Evolutionary conservation across 805 yeast genomes (phyloP).

Genomic region (Yarrowia bubula): DNA sequence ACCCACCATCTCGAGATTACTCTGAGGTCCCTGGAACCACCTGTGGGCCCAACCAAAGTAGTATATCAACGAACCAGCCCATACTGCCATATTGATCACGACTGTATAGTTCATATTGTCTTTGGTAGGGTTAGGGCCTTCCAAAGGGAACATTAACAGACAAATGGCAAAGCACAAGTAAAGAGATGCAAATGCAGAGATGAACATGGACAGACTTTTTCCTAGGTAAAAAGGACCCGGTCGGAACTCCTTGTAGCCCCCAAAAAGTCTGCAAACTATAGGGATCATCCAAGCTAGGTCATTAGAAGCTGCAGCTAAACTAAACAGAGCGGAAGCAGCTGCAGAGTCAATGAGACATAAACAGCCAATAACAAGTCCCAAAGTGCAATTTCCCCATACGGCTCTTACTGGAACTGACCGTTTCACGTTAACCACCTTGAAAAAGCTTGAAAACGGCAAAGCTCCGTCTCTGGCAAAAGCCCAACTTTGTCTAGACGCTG

Average conservation of each 20-base stretch:
- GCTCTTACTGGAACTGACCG: neutral
- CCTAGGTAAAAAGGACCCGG: neutral
- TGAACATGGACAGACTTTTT: neutral
- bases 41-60: neutral
- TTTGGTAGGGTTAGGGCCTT: neutral
- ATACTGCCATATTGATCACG: neutral
- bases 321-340: neutral
- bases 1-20: neutral
- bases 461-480: slow-evolving; percentile 1
- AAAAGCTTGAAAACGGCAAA: neutral
- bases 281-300: neutral
- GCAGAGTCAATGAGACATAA: neutral
- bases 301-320: neutral
- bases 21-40: neutral
- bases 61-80: neutral
- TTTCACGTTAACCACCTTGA: neutral
- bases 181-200: neutral
- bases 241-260: neutral
- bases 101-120: neutral
- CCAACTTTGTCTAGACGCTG: neutral
- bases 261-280: neutral
- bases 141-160: neutral
- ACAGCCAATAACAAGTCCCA: neutral
- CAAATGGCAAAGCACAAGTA: neutral
- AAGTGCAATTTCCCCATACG: neutral